A percentile compares a stretch with the other conserved stretches of the same genome.
These are phyloP conservation scores for Punctularia strigosozonata DNA, from an alignment of 768 basidiomycete genomes.

Conservation along the genomic window DNA sequence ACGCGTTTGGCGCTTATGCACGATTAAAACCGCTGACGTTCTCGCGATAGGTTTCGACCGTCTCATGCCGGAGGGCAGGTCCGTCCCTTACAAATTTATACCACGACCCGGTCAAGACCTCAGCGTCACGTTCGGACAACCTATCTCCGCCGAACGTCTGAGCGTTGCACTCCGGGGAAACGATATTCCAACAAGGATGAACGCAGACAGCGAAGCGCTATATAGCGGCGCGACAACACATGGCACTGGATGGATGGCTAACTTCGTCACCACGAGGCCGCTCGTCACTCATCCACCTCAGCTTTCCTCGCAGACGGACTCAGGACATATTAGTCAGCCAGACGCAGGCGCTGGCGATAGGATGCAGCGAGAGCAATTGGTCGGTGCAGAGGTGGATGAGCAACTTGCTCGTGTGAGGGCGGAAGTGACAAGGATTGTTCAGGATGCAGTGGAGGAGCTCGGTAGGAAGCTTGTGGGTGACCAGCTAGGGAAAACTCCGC, in stretches of 20 bases:
- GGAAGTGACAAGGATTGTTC: constrained; percentile 18
- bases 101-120: constrained; percentile 52
- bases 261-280: too few relatives aligned
- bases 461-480: constrained; percentile 11
- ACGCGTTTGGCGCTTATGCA: constrained; percentile 5
- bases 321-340: background rate
- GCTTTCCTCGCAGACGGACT: background rate
- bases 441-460: constrained; percentile 17
- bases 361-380: background rate
- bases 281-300: too few relatives aligned
- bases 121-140: constrained; percentile 72
- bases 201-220: background rate
- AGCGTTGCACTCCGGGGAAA: constrained; percentile 7
- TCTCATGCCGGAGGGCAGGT: constrained; percentile 81
- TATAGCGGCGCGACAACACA: background rate
- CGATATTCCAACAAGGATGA: background rate
- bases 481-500: background rate
- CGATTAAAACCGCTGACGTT: background rate
- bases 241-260: background rate
- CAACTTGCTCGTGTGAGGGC: constrained; percentile 13
- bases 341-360: background rate
- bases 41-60: constrained; percentile 56
- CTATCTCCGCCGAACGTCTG: constrained; percentile 38
- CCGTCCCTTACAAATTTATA: constrained; percentile 61
- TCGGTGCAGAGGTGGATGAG: constrained; percentile 2